Evolutionary conservation across 345 rosid genomes (phyloP), one percentile per base, ranked within the genome.

Genomic region (Eucalyptus cladocalyx): DNA sequence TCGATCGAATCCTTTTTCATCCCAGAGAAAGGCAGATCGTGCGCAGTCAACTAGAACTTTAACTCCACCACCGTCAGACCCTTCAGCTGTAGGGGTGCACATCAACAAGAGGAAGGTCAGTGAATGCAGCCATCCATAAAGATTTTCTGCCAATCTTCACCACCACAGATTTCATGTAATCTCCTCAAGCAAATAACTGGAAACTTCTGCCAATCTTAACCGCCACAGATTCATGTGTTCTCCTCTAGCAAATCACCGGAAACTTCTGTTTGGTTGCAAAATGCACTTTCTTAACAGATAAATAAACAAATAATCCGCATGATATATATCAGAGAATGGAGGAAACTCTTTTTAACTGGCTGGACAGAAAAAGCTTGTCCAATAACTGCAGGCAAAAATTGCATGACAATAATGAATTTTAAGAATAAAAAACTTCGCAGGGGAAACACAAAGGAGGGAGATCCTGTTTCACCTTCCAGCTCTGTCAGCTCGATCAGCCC

Each of bases 401-500:
- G 16, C 34, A 62, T 28, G 69, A 62, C 69, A 30, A 28, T 34
- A 28, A 62, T 30, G 34, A 62, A 30, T 62, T 62, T 30, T 62
- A 62, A 62, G n/a, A 26, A 28, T 28, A 60, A 4, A 28, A 60
- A 62, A 26, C 30, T 60, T 62, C 34, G 17, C 34, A 13, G 69
- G 34, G 34, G 69, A 62, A 62, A 62, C 34, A 62, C 69, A 62
- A 28, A 62, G 16, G 69, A 62, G 9, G n/a, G 69, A 13, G 18
- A 62, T 62, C 34, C 69, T 30, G 69, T 62, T 62, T 62, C 69
- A 62, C 32, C 32, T 62, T 30, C 69, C 34, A 13, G 34, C 18
- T n/a, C 69, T 62, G 32, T 62, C 69, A 62, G 69, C 17, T 89
- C 95, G 96, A n/a, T 92, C 95, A 11, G 5, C 16, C 69, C 34